phyloP scores from a whole-genome alignment of 805 yeast species.

The Deakozyma indianensis region DNA sequence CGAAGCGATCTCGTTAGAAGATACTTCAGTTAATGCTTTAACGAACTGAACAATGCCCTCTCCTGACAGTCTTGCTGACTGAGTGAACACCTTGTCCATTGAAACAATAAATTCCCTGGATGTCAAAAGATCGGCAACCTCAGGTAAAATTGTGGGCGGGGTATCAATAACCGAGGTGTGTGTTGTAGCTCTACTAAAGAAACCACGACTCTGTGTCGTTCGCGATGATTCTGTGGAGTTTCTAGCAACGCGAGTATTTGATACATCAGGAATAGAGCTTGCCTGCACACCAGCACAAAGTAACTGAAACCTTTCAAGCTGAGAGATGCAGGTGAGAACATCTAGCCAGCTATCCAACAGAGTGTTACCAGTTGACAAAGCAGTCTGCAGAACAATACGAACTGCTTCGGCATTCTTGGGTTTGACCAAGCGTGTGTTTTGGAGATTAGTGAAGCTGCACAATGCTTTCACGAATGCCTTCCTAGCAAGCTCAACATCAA shows the following conservation, averaged over 20 bases:
- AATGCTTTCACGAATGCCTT: conserved; percentile 82
- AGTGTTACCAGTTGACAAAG: conserved; percentile 65
- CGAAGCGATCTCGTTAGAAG: conserved; percentile 80
- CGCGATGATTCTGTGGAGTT: neutral
- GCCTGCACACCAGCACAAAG: conserved; percentile 81
- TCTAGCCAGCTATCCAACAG: conserved; percentile 74
- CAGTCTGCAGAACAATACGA: conserved; percentile 55
- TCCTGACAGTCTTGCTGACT: conserved; percentile 66
- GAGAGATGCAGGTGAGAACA: conserved; percentile 68
- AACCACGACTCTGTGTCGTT: conserved; percentile 3
- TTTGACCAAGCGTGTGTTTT: conserved; percentile 64
- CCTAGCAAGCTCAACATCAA: conserved; percentile 72
- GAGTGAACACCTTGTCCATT: conserved; percentile 77
- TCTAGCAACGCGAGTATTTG: conserved; percentile 21
- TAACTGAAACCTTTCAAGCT: conserved; percentile 78
- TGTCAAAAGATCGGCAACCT: conserved; percentile 20
- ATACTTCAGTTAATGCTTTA: conserved; percentile 70
- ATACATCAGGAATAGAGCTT: conserved; percentile 70
- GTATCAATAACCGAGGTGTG: neutral
- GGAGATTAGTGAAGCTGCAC: conserved; percentile 71
- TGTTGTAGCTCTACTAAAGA: neutral
- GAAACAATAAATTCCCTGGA: conserved; percentile 27
- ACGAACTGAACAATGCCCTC: conserved; percentile 80
- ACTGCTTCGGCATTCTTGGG: conserved; percentile 74
- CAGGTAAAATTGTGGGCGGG: conserved; percentile 11